Evolutionary conservation across 768 basidiomycete species (phyloP).

Genomic region (Boletus barrowsii): DNA sequence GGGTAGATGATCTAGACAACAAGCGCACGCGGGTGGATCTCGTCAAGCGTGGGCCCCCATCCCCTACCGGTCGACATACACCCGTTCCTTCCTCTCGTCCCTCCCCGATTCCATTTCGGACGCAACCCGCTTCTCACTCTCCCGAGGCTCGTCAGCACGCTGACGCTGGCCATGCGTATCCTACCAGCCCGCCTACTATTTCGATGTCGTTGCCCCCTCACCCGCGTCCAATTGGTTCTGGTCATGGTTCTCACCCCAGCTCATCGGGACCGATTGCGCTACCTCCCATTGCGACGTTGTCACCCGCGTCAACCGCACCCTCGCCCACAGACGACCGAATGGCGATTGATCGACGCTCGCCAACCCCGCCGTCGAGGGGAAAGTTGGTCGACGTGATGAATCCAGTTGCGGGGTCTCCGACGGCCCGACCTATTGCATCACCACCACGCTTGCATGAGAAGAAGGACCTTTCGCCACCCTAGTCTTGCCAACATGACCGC

Average conservation of each 20-base stretch:
- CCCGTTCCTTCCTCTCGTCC: constrained; percentile 61
- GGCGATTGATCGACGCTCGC: constrained; percentile 39
- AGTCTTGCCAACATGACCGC: constrained; percentile 11
- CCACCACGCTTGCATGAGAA: constrained; percentile 43
- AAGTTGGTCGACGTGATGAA: constrained; percentile 55
- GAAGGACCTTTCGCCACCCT: constrained; percentile 29
- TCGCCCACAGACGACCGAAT: constrained; percentile 47
- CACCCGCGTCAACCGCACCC: constrained; percentile 55
- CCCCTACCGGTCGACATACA: constrained; percentile 51
- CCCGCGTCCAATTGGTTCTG: constrained; percentile 64
- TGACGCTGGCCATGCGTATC: constrained; percentile 34
- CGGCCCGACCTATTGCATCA: constrained; percentile 51
- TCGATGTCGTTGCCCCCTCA: constrained; percentile 68
- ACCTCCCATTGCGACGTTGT: constrained; percentile 69
- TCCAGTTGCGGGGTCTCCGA: constrained; percentile 48
- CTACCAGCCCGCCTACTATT: constrained; percentile 50
- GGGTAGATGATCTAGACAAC: constrained; percentile 53
- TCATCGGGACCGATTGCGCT: constrained; percentile 47
- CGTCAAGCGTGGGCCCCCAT: constrained; percentile 49
- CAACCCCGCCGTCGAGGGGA: constrained; percentile 48
- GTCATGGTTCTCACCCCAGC: constrained; percentile 40
- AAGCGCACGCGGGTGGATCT: constrained; percentile 66
- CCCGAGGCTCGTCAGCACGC: constrained; percentile 56
- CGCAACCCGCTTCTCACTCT: constrained; percentile 65
- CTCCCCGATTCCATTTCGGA: constrained; percentile 72